Conservation (phyloP, 169 alveolate genomes). For the Plasmodium gonderi region DNA sequence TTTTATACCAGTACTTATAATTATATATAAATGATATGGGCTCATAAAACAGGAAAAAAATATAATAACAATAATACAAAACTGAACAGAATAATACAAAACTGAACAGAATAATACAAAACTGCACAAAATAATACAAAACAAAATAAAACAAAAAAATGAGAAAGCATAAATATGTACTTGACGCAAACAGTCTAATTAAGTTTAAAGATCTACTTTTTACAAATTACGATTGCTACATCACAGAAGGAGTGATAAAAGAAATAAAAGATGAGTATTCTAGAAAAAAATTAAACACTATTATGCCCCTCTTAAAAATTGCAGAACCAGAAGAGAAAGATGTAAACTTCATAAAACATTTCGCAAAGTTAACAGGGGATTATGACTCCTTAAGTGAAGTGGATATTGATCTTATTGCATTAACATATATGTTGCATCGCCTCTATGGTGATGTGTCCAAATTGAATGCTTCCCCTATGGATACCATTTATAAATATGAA, state of each 20-base stretch:
- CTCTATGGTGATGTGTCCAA: slow-evolving; percentile 85
- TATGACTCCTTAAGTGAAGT: slow-evolving; percentile 85
- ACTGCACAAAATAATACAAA: background rate
- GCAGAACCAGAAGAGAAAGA: slow-evolving; percentile 84
- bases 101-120: too few species aligned
- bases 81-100: too few species aligned
- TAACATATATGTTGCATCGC: slow-evolving; percentile 84
- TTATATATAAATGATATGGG: too few species aligned
- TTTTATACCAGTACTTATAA: too few species aligned
- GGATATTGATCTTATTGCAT: slow-evolving; percentile 90
- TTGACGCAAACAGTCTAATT: slow-evolving; percentile 63
- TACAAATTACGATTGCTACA: slow-evolving; percentile 42
- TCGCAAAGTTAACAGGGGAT: slow-evolving; percentile 92
- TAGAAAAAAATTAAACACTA: slow-evolving; percentile 23
- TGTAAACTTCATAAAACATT: slow-evolving; percentile 84
- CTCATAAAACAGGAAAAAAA: too few species aligned
- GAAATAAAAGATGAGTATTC: slow-evolving; percentile 72
- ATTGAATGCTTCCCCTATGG: slow-evolving; percentile 75
- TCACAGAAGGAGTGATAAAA: slow-evolving; percentile 74
- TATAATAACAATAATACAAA: too few species aligned
- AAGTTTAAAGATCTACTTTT: slow-evolving; percentile 54
- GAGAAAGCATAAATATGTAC: slow-evolving; percentile 29
- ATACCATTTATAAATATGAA: slow-evolving; percentile 59
- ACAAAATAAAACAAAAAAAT: background rate
- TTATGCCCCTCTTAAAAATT: slow-evolving; percentile 70